Base-by-base conservation (phyloP, 1,139 yeast species). In the Geotrichum restrictum region DNA sequence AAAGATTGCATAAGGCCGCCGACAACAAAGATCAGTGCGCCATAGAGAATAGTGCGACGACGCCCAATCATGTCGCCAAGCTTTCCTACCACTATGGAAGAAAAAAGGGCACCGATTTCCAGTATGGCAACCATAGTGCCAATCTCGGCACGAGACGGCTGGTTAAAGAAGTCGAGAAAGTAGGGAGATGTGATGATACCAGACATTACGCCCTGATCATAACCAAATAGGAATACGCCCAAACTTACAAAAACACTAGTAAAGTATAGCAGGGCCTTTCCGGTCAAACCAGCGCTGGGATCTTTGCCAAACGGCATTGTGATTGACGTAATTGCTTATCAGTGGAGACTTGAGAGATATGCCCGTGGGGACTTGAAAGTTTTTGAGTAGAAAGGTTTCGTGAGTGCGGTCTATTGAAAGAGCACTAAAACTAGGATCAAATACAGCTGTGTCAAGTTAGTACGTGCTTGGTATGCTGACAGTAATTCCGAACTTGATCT, bases 201-300 rank as follows among this genome's bases (percentile, higher is more conserved):
- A 34, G 88, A 81, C 81, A 91, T 86, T 46, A 88, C 95, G 52
- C 96, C 96, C 69, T 88, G 96, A 66, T 88, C 96, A 68, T 86
- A 88, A 3, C 96, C 96, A 66, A 88, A 88, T 33, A 88, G 73
- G 53, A 88, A 83, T 13, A 88, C 95, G 51, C 95, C 94, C 6
- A 87, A 73, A 33, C 91, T 82, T 19, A 88, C 95, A 68, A 88
- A 88, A 10, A 85, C 81, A 1, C 91, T 81, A 2, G 95, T 87
- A 69, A 87, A 85, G 66, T 87, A 88, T 40, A 71, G 64, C 59
- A 71, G 59, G 37, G 70, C 67, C 57, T 66, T 65, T 49, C 74
- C 74, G 3, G 67, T 65, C 14, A 69, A 60, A 40, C 64, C 62
- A 13, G 44, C 33, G 29, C 54, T 49, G 22, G 45, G 43, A 18